Base-by-base conservation (phyloP, 768 basidiomycete species). In the Cystobasidium ongulense region DNA sequence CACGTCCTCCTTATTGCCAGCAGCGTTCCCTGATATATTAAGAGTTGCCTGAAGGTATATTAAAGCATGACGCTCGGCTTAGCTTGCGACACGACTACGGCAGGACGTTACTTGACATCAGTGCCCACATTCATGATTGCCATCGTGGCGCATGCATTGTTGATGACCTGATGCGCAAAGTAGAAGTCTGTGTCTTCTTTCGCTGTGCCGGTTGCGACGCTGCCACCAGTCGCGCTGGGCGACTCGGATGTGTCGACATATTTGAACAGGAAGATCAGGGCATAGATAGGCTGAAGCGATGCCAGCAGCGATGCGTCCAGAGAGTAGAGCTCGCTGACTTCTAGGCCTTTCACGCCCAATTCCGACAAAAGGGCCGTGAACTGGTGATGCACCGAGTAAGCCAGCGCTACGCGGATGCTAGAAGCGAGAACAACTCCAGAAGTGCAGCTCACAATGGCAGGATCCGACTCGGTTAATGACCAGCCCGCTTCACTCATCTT, bases 201-300 rank as follows among this genome's bases (percentile, higher is more conserved):
- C 4, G 68, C 25, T 59, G 52, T 38, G 25, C 68, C 54, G n/a
- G 5, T 38, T 54, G 33, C 29, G 53, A 33, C 29, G 68, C 17
- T 61, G 38, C 17, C 23, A 21, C 77, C 1, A 74, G 46, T n/a
- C n/a, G n/a, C n/a, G 72, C 33, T 59, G 8, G 57, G 13, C 57
- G 33, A 27, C 29, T 59, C 68, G 43, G 52, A 74, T 4, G 84
- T 82, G 17, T 89, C 88, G n/a, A 92, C 83, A 89, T 92, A 97
- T 84, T 97, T 96, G 85, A 98, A 98, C 57, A 98, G 85, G 81
- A 98, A 97, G 74, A 98, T 89, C 31, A 98, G 84, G 0, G 95
- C 93, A 76, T 90, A 89, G 1, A 97, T 82, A 54, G 94, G 94
- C 78, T 90, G 86, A 23, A 94, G 82, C 13, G 86, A 84, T 53